phyloP scores from a whole-genome alignment of 2,329 filamentous ascomycete genomes.

The Calonectria pteridis region DNA sequence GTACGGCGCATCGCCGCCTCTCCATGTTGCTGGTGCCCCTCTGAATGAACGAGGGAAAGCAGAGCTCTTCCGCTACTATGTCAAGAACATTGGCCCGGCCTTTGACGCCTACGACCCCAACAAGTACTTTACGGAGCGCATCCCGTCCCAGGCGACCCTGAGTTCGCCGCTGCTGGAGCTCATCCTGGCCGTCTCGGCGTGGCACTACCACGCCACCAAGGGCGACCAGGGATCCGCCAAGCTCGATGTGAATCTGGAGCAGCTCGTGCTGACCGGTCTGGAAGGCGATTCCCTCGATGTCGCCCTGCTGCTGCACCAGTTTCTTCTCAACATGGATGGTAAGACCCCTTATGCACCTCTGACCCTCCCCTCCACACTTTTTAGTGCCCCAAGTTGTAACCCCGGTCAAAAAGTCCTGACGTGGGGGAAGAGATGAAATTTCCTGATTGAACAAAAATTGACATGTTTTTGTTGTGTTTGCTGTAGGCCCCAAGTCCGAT shows the following conservation, averaged over 20 bases:
- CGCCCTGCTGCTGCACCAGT: conserved; percentile 19
- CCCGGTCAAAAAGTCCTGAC: background rate
- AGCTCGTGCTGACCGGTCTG: conserved; percentile 20
- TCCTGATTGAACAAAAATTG: background rate
- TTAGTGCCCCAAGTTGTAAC: background rate
- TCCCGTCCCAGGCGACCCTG: conserved; percentile 26
- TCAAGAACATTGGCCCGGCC: conserved; percentile 31
- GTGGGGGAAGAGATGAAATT: background rate
- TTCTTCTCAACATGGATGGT: conserved; percentile 27
- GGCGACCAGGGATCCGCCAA: conserved; percentile 4
- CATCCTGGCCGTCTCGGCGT: conserved; percentile 24
- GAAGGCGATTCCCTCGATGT: conserved; percentile 24
- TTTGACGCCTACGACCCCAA: conserved; percentile 34
- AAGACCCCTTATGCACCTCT: background rate
- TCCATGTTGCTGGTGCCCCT: conserved; percentile 14
- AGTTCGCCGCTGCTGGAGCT: conserved; percentile 28
- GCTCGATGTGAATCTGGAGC: conserved; percentile 16
- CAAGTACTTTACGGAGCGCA: conserved; percentile 23
- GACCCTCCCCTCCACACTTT: background rate
- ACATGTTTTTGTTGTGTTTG: background rate
- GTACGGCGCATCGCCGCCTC: background rate
- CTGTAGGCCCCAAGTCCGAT: conserved; percentile 1
- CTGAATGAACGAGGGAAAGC: conserved; percentile 23
- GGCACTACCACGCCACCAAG: conserved; percentile 21
- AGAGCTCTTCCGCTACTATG: conserved; percentile 31